These are phyloP conservation scores for Aspergillus novofumigatus DNA, from an alignment of 2,329 filamentous ascomycete genomes.

Conservation along the genomic window DNA sequence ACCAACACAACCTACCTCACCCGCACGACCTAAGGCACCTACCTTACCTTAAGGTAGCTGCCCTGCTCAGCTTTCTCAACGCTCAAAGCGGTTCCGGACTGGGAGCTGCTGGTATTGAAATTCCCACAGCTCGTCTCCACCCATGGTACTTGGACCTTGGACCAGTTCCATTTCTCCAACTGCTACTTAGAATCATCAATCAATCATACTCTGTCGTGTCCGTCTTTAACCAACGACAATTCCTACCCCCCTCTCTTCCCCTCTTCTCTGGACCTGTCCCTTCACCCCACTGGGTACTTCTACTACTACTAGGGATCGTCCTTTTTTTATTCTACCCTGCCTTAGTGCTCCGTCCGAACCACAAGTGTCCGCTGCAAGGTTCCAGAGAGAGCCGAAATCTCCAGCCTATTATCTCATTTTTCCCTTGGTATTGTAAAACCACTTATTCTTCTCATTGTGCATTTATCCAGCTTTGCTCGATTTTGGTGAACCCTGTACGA, in stretches of 20 bases:
- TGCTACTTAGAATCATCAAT: slow-evolving; percentile 11
- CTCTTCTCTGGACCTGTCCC: slow-evolving; percentile 10
- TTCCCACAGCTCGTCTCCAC: slow-evolving; percentile 17
- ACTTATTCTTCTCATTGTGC: slow-evolving; percentile 16
- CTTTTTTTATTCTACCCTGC: slow-evolving; percentile 7
- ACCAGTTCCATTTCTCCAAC: slow-evolving; percentile 9
- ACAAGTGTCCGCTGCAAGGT: slow-evolving; percentile 15
- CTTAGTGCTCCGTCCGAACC: slow-evolving; percentile 17
- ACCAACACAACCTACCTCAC: background rate
- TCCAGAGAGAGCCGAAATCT: slow-evolving; percentile 23
- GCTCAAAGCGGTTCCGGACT: background rate
- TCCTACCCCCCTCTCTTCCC: slow-evolving; percentile 1
- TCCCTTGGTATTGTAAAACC: slow-evolving; percentile 19
- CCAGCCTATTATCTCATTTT: slow-evolving; percentile 15
- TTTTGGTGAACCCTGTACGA: slow-evolving; percentile 13
- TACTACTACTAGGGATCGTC: slow-evolving; percentile 9
- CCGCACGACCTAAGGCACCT: background rate
- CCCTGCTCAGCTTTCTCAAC: background rate
- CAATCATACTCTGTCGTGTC: slow-evolving; percentile 20
- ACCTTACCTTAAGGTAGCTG: background rate
- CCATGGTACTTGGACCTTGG: slow-evolving; percentile 16
- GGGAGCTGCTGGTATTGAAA: background rate
- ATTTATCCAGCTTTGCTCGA: slow-evolving; percentile 14
- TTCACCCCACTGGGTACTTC: slow-evolving; percentile 15
- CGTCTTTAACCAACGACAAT: slow-evolving; percentile 17